These are phyloP conservation scores for Purpureocillium takamizusanense DNA, from an alignment of 2,329 filamentous ascomycete genomes.

Conservation along the genomic window DNA sequence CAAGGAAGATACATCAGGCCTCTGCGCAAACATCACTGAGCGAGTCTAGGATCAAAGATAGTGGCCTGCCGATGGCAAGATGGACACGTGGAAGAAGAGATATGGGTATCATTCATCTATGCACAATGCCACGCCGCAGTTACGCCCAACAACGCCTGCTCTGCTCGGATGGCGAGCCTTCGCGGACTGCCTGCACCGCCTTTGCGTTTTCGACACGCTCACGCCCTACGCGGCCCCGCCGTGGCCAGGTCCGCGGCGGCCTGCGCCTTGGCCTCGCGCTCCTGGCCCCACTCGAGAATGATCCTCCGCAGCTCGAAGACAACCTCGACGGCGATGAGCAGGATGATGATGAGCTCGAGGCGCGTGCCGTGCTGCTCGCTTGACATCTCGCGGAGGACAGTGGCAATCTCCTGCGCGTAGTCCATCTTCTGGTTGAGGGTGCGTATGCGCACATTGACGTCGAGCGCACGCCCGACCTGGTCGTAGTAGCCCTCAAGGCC, in stretches of 20 bases:
- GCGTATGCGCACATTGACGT: constrained; percentile 85
- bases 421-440: constrained; percentile 95
- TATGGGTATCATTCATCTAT: neutral
- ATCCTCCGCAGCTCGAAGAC: constrained; percentile 73
- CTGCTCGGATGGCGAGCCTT: no score
- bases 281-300: constrained; percentile 49
- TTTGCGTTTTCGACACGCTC: no score
- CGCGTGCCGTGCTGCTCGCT: constrained; percentile 84
- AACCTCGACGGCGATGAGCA: constrained; percentile 87
- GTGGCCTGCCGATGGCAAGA: no score
- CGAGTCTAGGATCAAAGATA: no score
- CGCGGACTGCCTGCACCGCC: no score
- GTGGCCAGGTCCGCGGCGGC: no score
- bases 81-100: neutral
- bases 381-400: constrained; percentile 75
- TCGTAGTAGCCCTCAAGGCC: constrained; percentile 93
- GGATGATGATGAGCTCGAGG: constrained; percentile 93
- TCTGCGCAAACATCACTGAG: no score
- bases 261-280: constrained; percentile 16
- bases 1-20: no score
- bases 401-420: constrained; percentile 92
- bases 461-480: constrained; percentile 79
- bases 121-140: no score
- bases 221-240: no score
- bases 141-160: no score